A percentile compares a stretch with the other conserved stretches of the same genome.
Conservation (phyloP, 441 rosid species). For the Rhodomyrtus psidioides region DNA sequence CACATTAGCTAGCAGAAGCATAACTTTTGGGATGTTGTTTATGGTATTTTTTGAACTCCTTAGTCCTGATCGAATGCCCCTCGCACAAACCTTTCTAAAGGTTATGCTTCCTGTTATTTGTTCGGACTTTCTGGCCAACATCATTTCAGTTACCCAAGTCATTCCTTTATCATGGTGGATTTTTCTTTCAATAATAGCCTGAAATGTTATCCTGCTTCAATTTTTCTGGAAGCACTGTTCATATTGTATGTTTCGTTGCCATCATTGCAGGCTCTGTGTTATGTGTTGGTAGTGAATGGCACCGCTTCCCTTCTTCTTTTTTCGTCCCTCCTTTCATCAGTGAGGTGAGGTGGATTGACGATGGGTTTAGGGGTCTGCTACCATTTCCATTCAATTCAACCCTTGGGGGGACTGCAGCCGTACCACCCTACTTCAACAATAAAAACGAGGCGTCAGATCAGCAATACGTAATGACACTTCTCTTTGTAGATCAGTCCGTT, state of each 20-base stretch:
- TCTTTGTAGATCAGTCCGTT: background rate
- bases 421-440: constrained; percentile 75
- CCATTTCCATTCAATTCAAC: constrained; percentile 82
- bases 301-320: constrained; percentile 90
- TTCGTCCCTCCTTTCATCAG: constrained; percentile 62
- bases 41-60: background rate
- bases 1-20: background rate
- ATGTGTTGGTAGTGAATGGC: constrained; percentile 98
- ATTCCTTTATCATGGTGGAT: background rate
- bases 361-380: constrained; percentile 91
- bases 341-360: constrained; percentile 87
- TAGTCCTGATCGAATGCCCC: background rate
- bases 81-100: background rate
- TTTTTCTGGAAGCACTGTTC: background rate
- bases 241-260: background rate
- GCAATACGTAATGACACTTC: constrained; percentile 55
- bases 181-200: background rate
- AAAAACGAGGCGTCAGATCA: constrained; percentile 76
- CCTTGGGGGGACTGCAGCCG: constrained; percentile 83
- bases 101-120: background rate
- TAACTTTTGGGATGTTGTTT: background rate
- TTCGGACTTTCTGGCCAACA: background rate
- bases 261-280: constrained; percentile 61
- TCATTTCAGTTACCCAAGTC: background rate
- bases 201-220: background rate